phyloP scores from a whole-genome alignment of 1,284 basidiomycete genomes.

The Pterulicium gracile region DNA sequence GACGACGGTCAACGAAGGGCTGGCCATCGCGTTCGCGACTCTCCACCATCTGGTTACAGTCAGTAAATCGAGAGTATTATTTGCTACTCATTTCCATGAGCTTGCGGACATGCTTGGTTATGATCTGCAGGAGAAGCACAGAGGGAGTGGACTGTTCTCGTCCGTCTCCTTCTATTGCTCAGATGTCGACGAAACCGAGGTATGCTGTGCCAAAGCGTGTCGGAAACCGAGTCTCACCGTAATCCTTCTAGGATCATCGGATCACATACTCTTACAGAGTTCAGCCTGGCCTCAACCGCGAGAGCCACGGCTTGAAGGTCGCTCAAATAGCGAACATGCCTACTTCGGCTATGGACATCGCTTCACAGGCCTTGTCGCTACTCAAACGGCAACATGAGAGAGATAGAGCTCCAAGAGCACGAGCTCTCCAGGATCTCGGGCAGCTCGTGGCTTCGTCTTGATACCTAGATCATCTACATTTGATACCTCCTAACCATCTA shows the following conservation, averaged over 20 bases:
- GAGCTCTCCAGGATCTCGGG: neutral
- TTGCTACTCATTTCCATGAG: conserved; percentile 97
- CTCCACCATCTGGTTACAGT: conserved; percentile 69
- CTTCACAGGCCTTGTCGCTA: conserved; percentile 35
- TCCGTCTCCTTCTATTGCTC: conserved; percentile 83
- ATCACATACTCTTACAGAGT: conserved; percentile 83
- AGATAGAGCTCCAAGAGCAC: conserved; percentile 10
- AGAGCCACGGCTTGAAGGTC: conserved; percentile 91
- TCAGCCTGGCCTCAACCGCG: conserved; percentile 75
- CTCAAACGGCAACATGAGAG: conserved; percentile 19
- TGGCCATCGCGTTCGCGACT: conserved; percentile 89
- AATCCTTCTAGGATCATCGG: conserved; percentile 41
- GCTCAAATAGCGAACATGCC: conserved; percentile 87
- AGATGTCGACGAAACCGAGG: conserved; percentile 67
- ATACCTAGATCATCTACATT: neutral
- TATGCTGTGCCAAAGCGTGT: conserved; percentile 23
- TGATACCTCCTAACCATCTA: neutral
- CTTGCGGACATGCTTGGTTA: conserved; percentile 77
- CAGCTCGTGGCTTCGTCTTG: neutral
- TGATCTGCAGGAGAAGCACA: conserved; percentile 20
- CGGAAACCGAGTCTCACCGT: conserved; percentile 1
- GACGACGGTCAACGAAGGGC: conserved; percentile 85
- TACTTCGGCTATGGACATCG: conserved; percentile 44
- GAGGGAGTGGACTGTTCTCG: conserved; percentile 35
- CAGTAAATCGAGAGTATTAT: conserved; percentile 78